phyloP scores from a whole-genome alignment of 805 yeast species.

The Metschnikowia similis region DNA sequence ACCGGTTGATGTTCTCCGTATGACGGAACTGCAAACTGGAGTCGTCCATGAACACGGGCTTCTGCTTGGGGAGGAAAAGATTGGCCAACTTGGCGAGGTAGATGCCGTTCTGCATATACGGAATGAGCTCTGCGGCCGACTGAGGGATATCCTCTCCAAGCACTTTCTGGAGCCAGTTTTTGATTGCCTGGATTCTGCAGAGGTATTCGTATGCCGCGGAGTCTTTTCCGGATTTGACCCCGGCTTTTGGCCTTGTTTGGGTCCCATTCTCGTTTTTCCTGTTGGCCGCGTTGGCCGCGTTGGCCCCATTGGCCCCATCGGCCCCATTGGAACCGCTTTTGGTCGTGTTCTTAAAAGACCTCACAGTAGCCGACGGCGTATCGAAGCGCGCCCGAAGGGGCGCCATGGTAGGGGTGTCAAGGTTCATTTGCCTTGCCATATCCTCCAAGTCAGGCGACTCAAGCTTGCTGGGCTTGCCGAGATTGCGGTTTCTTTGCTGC shows the following conservation, averaged over 20 bases:
- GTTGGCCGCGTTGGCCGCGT: constrained; percentile 7
- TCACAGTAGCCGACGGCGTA: constrained; percentile 40
- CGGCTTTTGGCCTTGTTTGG: neutral
- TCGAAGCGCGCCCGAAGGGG: constrained; percentile 32
- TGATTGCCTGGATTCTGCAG: constrained; percentile 79
- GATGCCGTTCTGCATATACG: constrained; percentile 79
- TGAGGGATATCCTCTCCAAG: constrained; percentile 53
- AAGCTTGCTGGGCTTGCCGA: constrained; percentile 11
- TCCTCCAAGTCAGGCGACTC: constrained; percentile 32
- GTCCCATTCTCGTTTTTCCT: neutral
- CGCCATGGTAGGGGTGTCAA: constrained; percentile 22
- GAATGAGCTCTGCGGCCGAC: constrained; percentile 54
- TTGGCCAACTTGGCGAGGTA: constrained; percentile 74
- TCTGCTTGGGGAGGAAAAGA: constrained; percentile 63
- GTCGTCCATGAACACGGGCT: constrained; percentile 52
- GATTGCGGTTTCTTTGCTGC: constrained; percentile 24
- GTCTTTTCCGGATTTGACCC: constrained; percentile 9
- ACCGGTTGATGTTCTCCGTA: constrained; percentile 86
- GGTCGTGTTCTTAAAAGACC: constrained; percentile 35
- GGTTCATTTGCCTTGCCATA: constrained; percentile 34
- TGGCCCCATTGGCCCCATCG: constrained; percentile 9
- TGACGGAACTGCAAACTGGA: constrained; percentile 71
- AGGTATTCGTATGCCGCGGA: constrained; percentile 63
- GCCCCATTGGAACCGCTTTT: neutral
- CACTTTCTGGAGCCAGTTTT: constrained; percentile 69